Percentiles rank a stretch among this genome's conserved stretches.
Conservation (phyloP, 805 yeast genomes). For the Starmerella ratchasimensis region DNA sequence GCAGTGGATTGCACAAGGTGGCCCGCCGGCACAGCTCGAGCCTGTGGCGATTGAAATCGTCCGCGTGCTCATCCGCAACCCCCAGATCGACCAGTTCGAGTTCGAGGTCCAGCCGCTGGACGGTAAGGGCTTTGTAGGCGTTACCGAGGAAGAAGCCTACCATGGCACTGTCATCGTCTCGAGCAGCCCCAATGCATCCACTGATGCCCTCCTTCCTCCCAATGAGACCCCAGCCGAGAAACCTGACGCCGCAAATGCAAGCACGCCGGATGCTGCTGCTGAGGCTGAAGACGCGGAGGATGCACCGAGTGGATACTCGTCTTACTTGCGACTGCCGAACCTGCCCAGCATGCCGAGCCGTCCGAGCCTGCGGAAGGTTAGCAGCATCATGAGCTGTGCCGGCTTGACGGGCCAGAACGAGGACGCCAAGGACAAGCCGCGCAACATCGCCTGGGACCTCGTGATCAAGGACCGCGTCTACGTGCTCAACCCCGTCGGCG, state of each 20-base stretch:
- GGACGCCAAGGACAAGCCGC: too few species aligned
- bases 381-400: too few species aligned
- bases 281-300: too few species aligned
- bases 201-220: background rate
- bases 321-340: too few species aligned
- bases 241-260: too few species aligned
- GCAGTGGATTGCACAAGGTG: constrained; percentile 17
- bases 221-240: too few species aligned
- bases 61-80: constrained; percentile 11
- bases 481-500: background rate
- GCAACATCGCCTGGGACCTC: background rate
- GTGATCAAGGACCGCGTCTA: background rate
- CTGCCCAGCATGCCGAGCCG: too few species aligned
- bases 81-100: constrained; percentile 4
- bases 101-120: constrained; percentile 5
- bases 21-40: background rate
- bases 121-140: background rate
- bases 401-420: too few species aligned
- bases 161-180: background rate
- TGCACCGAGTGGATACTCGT: too few species aligned
- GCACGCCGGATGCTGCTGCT: too few species aligned
- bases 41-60: constrained; percentile 3
- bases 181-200: too few species aligned
- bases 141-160: background rate
- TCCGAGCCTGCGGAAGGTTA: too few species aligned